These are phyloP conservation scores for Harrya chromipes DNA, from an alignment of 768 basidiomycete species.

Conservation along the genomic window DNA sequence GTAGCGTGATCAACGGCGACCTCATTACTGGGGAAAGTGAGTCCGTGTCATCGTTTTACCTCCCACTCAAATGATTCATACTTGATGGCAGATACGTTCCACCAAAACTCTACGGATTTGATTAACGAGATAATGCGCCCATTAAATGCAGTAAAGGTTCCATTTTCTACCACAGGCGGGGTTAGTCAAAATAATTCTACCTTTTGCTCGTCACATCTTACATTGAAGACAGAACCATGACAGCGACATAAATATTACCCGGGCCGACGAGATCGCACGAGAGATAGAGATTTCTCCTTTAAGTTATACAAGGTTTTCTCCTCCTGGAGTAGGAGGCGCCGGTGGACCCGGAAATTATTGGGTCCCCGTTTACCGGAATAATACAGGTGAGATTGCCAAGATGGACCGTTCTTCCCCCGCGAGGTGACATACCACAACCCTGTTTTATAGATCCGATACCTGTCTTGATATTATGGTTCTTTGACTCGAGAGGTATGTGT, in stretches of 20 bases:
- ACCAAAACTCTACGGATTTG: slow-evolving; percentile 61
- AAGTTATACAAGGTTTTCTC: slow-evolving; percentile 62
- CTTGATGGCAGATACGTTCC: slow-evolving; percentile 50
- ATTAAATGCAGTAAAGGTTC: slow-evolving; percentile 51
- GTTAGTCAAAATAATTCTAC: slow-evolving; percentile 36
- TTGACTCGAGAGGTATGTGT: slow-evolving; percentile 63
- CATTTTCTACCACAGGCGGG: slow-evolving; percentile 69
- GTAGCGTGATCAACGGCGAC: slow-evolving; percentile 69
- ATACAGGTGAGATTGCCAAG: slow-evolving; percentile 26
- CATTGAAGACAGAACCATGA: slow-evolving; percentile 62
- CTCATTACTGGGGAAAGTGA: slow-evolving; percentile 69
- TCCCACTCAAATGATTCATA: background rate
- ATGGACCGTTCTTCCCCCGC: background rate
- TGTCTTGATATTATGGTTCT: slow-evolving; percentile 64
- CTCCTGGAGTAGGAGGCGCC: slow-evolving; percentile 58
- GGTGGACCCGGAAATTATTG: slow-evolving; percentile 72
- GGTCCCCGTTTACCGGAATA: slow-evolving; percentile 59
- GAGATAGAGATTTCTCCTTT: slow-evolving; percentile 52
- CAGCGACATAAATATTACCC: slow-evolving; percentile 70
- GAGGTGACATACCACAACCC: background rate
- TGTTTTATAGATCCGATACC: slow-evolving; percentile 39
- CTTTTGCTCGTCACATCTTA: background rate
- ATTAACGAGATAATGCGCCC: slow-evolving; percentile 65
- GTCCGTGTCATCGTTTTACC: background rate
- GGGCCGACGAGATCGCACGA: slow-evolving; percentile 60